Conservation (phyloP, 2,329 filamentous ascomycete genomes). For the Cryphonectria naterciae region DNA sequence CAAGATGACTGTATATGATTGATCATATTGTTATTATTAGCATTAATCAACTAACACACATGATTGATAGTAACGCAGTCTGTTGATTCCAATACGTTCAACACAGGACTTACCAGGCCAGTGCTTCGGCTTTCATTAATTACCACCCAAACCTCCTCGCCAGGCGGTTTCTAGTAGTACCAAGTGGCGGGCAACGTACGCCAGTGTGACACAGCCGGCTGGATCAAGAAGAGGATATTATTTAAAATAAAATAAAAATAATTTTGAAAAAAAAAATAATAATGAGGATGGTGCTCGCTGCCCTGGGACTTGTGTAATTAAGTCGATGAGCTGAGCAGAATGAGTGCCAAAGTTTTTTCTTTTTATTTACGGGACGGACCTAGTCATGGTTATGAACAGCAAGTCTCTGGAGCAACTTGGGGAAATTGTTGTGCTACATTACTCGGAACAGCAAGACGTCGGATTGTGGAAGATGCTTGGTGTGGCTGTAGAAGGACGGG, state of each 20-base stretch:
- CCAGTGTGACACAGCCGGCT: neutral
- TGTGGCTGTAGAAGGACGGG: no score
- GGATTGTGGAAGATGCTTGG: no score
- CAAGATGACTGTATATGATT: no score
- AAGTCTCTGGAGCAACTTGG: no score
- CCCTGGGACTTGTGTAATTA: neutral
- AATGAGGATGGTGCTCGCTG: neutral
- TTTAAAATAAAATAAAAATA: no score
- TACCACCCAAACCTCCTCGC: neutral
- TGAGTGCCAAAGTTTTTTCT: neutral
- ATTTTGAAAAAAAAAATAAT: neutral
- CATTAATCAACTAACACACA: no score
- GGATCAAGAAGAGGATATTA: no score
- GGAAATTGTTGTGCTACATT: no score
- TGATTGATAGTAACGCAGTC: neutral
- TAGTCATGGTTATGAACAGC: neutral
- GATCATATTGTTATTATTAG: no score
- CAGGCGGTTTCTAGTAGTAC: neutral
- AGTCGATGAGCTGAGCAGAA: neutral
- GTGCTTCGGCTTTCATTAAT: conserved; percentile 2
- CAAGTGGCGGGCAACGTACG: neutral
- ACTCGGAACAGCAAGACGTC: no score
- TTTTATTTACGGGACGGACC: no score
- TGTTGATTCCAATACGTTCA: conserved; percentile 6
- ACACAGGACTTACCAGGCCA: neutral